Conservation (phyloP, 495 filamentous ascomycete genomes). For the Hyaloscypha bicolor region DNA sequence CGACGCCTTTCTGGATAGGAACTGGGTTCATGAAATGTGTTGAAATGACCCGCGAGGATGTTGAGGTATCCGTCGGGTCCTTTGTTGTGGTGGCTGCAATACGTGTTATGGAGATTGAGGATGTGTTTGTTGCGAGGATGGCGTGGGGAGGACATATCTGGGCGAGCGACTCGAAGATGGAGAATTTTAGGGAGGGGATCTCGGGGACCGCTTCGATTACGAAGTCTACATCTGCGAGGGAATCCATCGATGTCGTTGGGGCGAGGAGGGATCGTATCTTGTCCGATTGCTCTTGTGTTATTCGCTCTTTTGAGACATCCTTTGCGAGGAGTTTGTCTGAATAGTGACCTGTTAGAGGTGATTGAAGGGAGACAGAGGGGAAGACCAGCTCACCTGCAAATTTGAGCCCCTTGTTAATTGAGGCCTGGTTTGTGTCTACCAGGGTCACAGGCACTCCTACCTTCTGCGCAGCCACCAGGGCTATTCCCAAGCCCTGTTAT, state of each 20-base stretch:
- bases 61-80: constrained; percentile 76
- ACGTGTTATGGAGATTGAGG: constrained; percentile 94
- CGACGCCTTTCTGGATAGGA: constrained; percentile 93
- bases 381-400: constrained; percentile 70
- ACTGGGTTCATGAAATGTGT: constrained; percentile 99
- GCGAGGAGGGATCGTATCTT: constrained; percentile 66
- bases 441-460: constrained; percentile 84
- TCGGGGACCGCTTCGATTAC: constrained; percentile 98
- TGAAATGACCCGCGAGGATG: constrained; percentile 84
- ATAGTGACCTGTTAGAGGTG: constrained; percentile 14
- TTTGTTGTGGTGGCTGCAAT: constrained; percentile 83
- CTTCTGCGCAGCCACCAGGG: constrained; percentile 87
- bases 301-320: constrained; percentile 80
- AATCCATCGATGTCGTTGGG: constrained; percentile 72
- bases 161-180: constrained; percentile 85
- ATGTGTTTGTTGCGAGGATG: constrained; percentile 96
- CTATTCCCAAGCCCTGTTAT: constrained; percentile 88
- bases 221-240: constrained; percentile 87
- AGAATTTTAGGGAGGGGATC: constrained; percentile 81
- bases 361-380: constrained; percentile 11
- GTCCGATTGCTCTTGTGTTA: constrained; percentile 78
- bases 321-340: constrained; percentile 90
- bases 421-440: constrained; percentile 80
- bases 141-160: constrained; percentile 83
- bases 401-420: constrained; percentile 87